Evolutionary conservation across 78 protist species (phyloP).

Genomic region (Corallochytrium limacisporum): DNA sequence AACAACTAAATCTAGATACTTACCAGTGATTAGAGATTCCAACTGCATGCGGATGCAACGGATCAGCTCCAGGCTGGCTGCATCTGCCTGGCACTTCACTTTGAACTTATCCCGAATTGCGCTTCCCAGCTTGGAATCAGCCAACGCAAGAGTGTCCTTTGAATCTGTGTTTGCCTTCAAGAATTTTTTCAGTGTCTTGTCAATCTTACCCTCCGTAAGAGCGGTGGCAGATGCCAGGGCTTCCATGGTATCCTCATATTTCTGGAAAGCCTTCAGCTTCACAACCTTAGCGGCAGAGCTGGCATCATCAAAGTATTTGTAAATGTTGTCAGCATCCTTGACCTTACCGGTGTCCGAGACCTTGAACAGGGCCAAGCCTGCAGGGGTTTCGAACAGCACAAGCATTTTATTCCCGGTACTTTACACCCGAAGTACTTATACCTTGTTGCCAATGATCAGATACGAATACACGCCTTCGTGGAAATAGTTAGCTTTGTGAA

Average conservation of each 20-base stretch:
- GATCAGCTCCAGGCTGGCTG: conserved; percentile 39
- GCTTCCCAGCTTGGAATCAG: conserved; percentile 78
- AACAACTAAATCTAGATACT: too few relatives aligned
- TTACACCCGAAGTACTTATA: too few relatives aligned
- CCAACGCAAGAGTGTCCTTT: conserved; percentile 65
- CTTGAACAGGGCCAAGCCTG: conserved; percentile 83
- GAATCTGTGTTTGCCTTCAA: conserved; percentile 47
- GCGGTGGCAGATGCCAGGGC: conserved; percentile 84
- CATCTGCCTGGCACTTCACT: conserved; percentile 40
- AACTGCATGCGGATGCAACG: conserved; percentile 62
- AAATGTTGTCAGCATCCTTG: conserved; percentile 34
- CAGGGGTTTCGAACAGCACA: conserved; percentile 47
- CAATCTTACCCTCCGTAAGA: conserved; percentile 59
- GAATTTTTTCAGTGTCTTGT: conserved; percentile 64
- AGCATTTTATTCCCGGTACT: too few relatives aligned
- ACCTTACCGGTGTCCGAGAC: conserved; percentile 56
- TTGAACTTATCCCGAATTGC: conserved; percentile 68
- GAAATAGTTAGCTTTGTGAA: too few relatives aligned
- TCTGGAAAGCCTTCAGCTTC: conserved; percentile 67
- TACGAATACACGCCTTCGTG: too few relatives aligned
- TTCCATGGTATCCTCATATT: conserved; percentile 69
- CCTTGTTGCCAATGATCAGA: too few relatives aligned
- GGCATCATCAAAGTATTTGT: conserved; percentile 5
- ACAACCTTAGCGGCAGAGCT: neutral
- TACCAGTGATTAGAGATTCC: conserved; percentile 22